Evolutionary conservation across 257 asterid species (phyloP).

Genomic region (Coffea eugenioides): DNA sequence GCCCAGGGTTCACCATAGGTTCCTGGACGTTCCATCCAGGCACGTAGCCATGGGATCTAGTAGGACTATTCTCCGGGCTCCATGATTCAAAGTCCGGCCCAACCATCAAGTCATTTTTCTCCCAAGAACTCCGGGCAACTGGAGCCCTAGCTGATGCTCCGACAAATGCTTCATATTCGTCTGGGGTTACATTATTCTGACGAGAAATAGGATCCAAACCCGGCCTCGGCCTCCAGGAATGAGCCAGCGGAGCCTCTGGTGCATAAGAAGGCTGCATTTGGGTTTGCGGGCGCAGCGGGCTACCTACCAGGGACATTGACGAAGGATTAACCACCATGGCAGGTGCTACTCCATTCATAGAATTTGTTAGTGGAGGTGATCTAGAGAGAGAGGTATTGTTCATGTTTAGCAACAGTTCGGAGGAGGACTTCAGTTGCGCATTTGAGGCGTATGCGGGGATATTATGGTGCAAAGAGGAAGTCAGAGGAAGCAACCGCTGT

Average conservation of each 20-base stretch:
- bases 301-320: conserved; percentile 7
- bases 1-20: conserved; percentile 31
- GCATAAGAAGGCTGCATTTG: conserved; percentile 29
- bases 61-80: conserved; percentile 73
- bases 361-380: conserved; percentile 32
- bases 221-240: conserved; percentile 39
- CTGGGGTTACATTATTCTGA: conserved; percentile 35
- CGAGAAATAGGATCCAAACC: conserved; percentile 32
- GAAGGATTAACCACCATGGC: conserved; percentile 27
- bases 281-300: conserved; percentile 19
- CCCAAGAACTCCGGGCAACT: conserved; percentile 29
- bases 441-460: conserved; percentile 25
- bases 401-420: conserved; percentile 41
- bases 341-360: conserved; percentile 17
- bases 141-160: conserved; percentile 30
- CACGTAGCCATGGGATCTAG: conserved; percentile 37
- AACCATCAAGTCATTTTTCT: conserved; percentile 32
- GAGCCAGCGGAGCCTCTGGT: conserved; percentile 33
- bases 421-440: conserved; percentile 30
- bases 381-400: conserved; percentile 32
- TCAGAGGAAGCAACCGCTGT: conserved; percentile 34
- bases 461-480: conserved; percentile 29
- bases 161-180: conserved; percentile 27
- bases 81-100: conserved; percentile 53
- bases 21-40: conserved; percentile 37